Conservation (phyloP, 225 moss, liverwort and hornwort genomes). For the Ulota crispa region DNA sequence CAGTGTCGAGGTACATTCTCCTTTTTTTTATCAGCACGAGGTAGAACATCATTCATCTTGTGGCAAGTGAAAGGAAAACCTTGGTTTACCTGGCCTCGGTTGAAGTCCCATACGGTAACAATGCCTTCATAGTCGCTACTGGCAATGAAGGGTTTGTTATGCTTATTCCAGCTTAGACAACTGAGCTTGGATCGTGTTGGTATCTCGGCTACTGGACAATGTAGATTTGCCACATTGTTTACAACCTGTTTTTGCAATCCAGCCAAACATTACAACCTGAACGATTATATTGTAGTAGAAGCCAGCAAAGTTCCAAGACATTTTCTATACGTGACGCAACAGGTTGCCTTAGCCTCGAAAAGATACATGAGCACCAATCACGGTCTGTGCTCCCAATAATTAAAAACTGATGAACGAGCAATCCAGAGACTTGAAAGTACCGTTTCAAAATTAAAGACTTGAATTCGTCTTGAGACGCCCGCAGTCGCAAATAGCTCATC, state of each 20-base stretch:
- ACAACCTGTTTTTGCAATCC: constrained; percentile 61
- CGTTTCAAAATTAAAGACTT: constrained; percentile 84
- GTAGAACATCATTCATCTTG: constrained; percentile 9
- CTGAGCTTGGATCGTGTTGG: constrained; percentile 84
- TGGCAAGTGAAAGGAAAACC: background rate
- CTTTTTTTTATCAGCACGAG: background rate
- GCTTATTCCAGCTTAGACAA: constrained; percentile 96
- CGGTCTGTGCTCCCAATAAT: background rate
- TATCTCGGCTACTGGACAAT: constrained; percentile 78
- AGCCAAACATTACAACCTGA: background rate
- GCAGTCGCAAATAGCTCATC: constrained; percentile 95
- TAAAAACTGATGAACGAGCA: constrained; percentile 15
- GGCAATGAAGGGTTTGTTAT: constrained; percentile 76
- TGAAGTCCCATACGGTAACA: constrained; percentile 94
- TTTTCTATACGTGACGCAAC: background rate
- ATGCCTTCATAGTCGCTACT: constrained; percentile 99
- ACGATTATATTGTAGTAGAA: background rate
- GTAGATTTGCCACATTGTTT: constrained; percentile 64
- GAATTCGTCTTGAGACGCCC: constrained; percentile 90
- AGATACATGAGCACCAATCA: background rate
- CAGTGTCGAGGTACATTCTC: constrained; percentile 1
- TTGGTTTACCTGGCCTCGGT: constrained; percentile 64
- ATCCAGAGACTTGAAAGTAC: constrained; percentile 38
- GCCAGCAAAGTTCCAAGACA: background rate
- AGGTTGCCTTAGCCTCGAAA: background rate